Evolutionary conservation across 305 asterid species (phyloP), one percentile per base, ranked within the genome.

Genomic region (Solanum chacoense): DNA sequence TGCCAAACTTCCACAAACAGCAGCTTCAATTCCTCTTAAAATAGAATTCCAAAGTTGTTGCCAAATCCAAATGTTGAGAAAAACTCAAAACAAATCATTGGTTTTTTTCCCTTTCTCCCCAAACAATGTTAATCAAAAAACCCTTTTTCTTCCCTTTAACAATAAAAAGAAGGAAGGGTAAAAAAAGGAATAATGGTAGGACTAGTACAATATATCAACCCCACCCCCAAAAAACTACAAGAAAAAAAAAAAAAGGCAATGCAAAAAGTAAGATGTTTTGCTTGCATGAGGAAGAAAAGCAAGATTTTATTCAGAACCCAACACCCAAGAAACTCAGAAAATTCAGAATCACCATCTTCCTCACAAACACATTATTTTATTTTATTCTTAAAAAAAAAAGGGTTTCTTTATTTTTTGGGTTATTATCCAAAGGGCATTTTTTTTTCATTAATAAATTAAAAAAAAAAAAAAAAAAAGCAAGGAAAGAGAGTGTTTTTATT

Each of bases 301-400:
- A 91, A 92, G 94, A 89, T 91, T 91, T 92, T 91, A 90, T 89
- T 91, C 93, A 91, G 91, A 93, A 90, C 90, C 87, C 94, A 93
- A 91, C 90, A 69, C 91, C 95, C 96, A 93, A 94, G 94, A 92
- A 92, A 91, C 95, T 93, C 87, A 50, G 35, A 87, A 50, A 87
- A 90, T 90, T 83, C 94, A 93, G 96, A 94, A 91, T 91, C 89
- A 93, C 91, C 89, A 92, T 92, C 91, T 59, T 34, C 50, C 35
- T 35, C 50, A 45, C 4, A 26, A 31, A 50, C 35, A 32, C 69
- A 28, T 79, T 79, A 32, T 32, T 74, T 74, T 31, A 26, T 71
- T 31, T 31, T 29, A 3, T 59, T 76, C 35, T 76, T 11, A 1
- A 2, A 40, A 13, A 5, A 4, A 80, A 4, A 86, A 78, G 79